Percentiles rank a stretch among this genome's conserved stretches.
These are phyloP conservation scores for Silene coronaria DNA, from an alignment of 179 eudicot genomes.

Conservation along the genomic window DNA sequence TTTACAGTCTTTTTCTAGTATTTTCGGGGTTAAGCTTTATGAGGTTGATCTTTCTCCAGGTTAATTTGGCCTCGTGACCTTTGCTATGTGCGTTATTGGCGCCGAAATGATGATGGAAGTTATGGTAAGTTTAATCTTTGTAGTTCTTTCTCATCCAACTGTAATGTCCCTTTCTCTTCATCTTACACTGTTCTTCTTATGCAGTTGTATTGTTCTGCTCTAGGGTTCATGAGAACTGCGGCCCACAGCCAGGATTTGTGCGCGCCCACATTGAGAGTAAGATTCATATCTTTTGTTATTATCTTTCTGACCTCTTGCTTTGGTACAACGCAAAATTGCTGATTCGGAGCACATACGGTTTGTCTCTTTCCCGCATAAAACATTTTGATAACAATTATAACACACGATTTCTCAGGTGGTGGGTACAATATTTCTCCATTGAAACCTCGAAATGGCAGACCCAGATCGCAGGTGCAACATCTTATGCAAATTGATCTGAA, in stretches of 20 bases:
- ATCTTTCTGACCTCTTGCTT: neutral
- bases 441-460: constrained; percentile 83
- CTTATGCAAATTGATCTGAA: constrained; percentile 98
- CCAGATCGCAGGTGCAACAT: constrained; percentile 94
- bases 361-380: constrained; percentile 6
- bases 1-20: neutral
- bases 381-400: neutral
- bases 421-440: constrained; percentile 91
- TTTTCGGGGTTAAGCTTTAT: neutral
- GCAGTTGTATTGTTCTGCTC: constrained; percentile 97
- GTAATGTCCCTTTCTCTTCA: constrained; percentile 7
- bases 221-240: constrained; percentile 91
- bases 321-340: neutral
- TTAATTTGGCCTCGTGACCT: constrained; percentile 99
- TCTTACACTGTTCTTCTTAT: constrained; percentile 22
- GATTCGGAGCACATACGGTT: neutral
- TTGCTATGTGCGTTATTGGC: constrained; percentile 98
- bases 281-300: constrained; percentile 20
- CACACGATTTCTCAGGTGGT: constrained; percentile 60
- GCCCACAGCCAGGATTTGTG: constrained; percentile 96
- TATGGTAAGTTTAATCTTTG: constrained; percentile 52
- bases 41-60: constrained; percentile 38
- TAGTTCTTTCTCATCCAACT: constrained; percentile 8
- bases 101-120: constrained; percentile 99
- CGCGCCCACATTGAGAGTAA: constrained; percentile 99